Evolutionary conservation across 306 rosid genomes (phyloP).

Genomic region (Inga leiocalycina): DNA sequence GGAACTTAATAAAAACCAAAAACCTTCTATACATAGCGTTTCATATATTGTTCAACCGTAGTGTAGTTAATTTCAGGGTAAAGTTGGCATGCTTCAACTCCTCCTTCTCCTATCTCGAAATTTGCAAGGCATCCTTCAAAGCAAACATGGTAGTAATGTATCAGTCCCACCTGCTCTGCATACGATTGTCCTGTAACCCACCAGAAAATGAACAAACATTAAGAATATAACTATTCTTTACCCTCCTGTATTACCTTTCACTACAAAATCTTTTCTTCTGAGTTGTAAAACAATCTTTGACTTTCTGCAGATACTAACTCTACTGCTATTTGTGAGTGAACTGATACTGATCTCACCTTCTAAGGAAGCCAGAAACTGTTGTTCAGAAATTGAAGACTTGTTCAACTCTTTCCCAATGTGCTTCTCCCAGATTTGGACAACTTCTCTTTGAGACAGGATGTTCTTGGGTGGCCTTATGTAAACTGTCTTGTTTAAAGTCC

Average conservation of each 20-base stretch:
- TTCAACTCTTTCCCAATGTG: constrained; percentile 52
- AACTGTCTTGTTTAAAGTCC: constrained; percentile 67
- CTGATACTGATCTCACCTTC: constrained; percentile 43
- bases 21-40: constrained; percentile 38
- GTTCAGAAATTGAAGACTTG: constrained; percentile 51
- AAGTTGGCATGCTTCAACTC: constrained; percentile 56
- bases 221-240: background rate
- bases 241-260: background rate
- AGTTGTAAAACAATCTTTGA: background rate
- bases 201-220: background rate
- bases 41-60: constrained; percentile 47
- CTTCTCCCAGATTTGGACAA: constrained; percentile 68
- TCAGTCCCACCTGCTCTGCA: constrained; percentile 58
- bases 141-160: constrained; percentile 66
- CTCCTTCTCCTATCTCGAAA: constrained; percentile 60
- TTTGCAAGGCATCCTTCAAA: constrained; percentile 65
- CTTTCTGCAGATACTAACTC: background rate
- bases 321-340: background rate
- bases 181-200: constrained; percentile 41
- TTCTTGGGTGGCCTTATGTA: constrained; percentile 69
- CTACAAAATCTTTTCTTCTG: background rate
- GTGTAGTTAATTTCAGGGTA: constrained; percentile 59
- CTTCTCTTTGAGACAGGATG: constrained; percentile 64
- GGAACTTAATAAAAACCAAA: background rate
- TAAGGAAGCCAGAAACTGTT: constrained; percentile 47